Base-by-base conservation (phyloP, 441 rosid genomes). In the Sinapis alba region DNA sequence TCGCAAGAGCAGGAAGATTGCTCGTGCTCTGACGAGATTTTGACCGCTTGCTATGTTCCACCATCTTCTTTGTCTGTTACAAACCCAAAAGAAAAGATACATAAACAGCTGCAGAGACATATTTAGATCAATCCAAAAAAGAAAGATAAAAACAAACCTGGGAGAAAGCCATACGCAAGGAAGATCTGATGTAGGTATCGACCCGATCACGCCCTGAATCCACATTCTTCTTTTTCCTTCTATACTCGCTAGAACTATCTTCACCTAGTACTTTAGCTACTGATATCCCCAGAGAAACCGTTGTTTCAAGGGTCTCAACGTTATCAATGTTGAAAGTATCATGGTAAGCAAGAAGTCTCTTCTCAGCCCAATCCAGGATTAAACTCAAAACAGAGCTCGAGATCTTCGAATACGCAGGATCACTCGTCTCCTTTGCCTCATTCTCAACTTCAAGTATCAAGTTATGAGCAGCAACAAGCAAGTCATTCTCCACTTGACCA, bases 381-480 rank as follows among this genome's bases (percentile, higher is more conserved):
- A 79, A 76, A 74, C 79, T 77, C 80, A 88, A 72, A 23, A 77
- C 81, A 65, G 89, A 83, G 65, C 71, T 83, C 63, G 75, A 81
- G 57, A 86, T 73, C 81, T 80, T 80, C 0, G 78, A 78, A 68
- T 82, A 84, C n/a, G 8, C 32, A 23, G 79, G 79, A 82, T 86
- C 87, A 72, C 76, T 84, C 8, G 68, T 72, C 36, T 73, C 84
- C 73, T 75, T 84, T 5, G 77, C 79, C 15, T 88, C 92, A 10
- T 45, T 83, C 80, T 83, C 89, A 62, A 88, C 82, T 82, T 90
- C 92, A 18, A 77, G 54, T 75, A 88, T 47, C 80, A 86, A 76
- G 78, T 83, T 84, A 80, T 82, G 81, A 57, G 92, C 84, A 21
- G 95, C 95, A 68, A 84, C 84, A 41, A 90, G 80, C 78, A 90